Conservation (phyloP, 805 yeast genomes). For the Peterozyma xylosa region DNA sequence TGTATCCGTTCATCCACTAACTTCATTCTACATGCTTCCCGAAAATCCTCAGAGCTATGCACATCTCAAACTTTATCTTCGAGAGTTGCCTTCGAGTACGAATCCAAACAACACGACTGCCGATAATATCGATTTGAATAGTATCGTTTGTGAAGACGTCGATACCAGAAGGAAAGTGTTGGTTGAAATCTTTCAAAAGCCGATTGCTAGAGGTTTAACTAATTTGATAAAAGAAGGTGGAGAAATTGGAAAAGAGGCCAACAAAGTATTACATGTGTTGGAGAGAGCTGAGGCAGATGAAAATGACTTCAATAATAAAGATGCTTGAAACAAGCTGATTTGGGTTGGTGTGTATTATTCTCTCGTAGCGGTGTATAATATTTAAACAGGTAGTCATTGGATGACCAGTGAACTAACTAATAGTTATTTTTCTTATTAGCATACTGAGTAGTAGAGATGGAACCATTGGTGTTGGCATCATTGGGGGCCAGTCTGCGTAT, state of each 20-base stretch:
- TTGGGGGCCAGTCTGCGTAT: too few species aligned
- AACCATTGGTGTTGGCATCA: too few species aligned
- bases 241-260: slow-evolving; percentile 49
- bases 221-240: slow-evolving; percentile 63
- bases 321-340: too few species aligned
- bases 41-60: slow-evolving; percentile 55
- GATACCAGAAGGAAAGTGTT: slow-evolving; percentile 47
- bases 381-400: too few species aligned
- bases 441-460: too few species aligned
- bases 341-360: too few species aligned
- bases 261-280: slow-evolving; percentile 17
- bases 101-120: background rate
- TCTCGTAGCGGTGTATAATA: too few species aligned
- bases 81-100: slow-evolving; percentile 18
- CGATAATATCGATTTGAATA: slow-evolving; percentile 27
- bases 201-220: slow-evolving; percentile 42
- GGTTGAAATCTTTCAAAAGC: slow-evolving; percentile 41
- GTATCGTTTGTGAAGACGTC: slow-evolving; percentile 52
- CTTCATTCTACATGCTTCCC: slow-evolving; percentile 47
- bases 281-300: slow-evolving; percentile 5
- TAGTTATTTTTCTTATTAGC: too few species aligned
- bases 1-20: slow-evolving; percentile 34
- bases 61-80: slow-evolving; percentile 50
- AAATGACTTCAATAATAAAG: background rate
- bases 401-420: too few species aligned